Evolutionary conservation across 139 green algal genomes (phyloP).

Genomic region (Micromonas pusilla): DNA sequence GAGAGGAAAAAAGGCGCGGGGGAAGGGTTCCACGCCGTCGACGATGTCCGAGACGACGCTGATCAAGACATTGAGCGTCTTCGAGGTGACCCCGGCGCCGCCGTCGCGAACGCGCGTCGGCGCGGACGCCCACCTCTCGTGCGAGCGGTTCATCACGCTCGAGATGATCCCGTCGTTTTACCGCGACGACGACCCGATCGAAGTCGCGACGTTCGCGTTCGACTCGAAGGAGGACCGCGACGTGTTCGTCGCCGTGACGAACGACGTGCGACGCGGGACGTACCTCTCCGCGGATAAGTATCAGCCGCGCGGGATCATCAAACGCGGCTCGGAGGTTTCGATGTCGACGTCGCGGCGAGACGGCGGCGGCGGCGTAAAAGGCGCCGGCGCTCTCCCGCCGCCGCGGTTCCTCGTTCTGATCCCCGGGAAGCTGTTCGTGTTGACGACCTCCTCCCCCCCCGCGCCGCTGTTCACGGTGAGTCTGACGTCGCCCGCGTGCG

Average conservation of each 20-base stretch:
- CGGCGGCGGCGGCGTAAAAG: not conserved
- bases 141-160: too few species aligned
- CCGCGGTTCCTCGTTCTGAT: not conserved
- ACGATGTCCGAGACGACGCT: too few species aligned
- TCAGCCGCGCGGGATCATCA: not conserved
- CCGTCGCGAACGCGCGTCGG: not conserved
- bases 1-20: too few species aligned
- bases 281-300: not conserved
- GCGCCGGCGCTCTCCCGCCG: too few species aligned
- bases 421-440: not conserved
- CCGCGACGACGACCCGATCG: not conserved
- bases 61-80: not conserved
- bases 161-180: not conserved
- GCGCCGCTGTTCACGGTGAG: too few species aligned
- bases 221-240: not conserved
- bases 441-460: too few species aligned
- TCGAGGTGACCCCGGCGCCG: not conserved
- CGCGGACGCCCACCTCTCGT: too few species aligned
- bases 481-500: too few species aligned
- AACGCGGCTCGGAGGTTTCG: not conserved
- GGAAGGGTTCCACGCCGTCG: too few species aligned
- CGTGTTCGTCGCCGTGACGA: not conserved
- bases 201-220: not conserved
- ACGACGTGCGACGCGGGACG: not conserved
- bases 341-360: not conserved